Evolutionary conservation across 441 rosid species (phyloP).

Genomic region (Corymbia citriodora): DNA sequence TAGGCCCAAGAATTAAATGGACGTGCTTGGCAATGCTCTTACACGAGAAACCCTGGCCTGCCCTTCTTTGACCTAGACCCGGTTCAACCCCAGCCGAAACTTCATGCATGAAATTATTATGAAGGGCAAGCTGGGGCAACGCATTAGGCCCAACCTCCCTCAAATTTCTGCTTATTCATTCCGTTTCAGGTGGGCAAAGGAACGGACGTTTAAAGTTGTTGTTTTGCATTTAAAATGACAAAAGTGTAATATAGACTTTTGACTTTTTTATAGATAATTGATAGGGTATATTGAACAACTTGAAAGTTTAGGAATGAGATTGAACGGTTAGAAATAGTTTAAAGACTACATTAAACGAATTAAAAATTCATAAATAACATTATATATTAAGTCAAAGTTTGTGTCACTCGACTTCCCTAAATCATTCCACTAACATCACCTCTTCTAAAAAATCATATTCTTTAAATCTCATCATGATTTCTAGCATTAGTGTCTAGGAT

Average conservation of each 20-base stretch:
- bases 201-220: background rate
- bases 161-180: background rate
- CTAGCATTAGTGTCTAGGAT: background rate
- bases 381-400: too few species aligned
- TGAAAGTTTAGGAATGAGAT: too few species aligned
- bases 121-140: background rate
- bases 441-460: background rate
- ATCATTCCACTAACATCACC: background rate
- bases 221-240: background rate
- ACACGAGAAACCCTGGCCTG: background rate
- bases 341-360: too few species aligned
- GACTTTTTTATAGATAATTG: background rate
- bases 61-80: background rate
- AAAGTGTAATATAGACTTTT: background rate
- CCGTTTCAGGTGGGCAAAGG: background rate
- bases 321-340: too few species aligned
- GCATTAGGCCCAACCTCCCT: background rate
- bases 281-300: background rate
- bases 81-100: accelerated
- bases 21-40: background rate
- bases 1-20: background rate
- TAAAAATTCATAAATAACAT: background rate
- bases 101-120: background rate
- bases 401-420: background rate
- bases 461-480: background rate